Percentiles rank a stretch among this genome's conserved stretches.
Conservation (phyloP, 345 rosid genomes). For the Salix purpurea region DNA sequence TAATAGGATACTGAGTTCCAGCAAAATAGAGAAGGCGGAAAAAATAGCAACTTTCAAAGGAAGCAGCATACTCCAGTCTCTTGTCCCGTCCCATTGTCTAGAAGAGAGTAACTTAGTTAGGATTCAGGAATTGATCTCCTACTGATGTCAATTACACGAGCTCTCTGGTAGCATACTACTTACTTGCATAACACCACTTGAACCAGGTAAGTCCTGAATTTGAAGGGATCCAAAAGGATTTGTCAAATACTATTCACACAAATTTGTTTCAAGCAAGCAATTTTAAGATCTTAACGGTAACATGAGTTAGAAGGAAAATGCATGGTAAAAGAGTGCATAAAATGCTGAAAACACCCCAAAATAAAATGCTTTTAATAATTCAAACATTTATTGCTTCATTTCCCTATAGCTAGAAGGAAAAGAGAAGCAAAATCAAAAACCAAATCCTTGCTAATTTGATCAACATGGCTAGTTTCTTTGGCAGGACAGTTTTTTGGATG, state of each 20-base stretch:
- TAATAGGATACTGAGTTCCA: conserved; percentile 93
- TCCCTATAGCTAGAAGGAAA: not conserved
- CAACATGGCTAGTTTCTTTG: no score
- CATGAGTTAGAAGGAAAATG: not conserved
- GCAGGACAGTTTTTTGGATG: no score
- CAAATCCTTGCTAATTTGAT: no score
- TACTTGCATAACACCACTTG: conserved; percentile 98
- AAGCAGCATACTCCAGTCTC: conserved; percentile 85
- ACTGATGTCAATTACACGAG: not conserved
- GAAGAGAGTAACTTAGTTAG: conserved; percentile 6
- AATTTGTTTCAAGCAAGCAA: not conserved
- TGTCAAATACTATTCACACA: not conserved
- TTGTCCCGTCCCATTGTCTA: conserved; percentile 91
- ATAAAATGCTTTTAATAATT: not conserved
- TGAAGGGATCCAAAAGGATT: conserved; percentile 2
- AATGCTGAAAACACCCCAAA: not conserved
- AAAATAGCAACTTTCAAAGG: conserved; percentile 73
- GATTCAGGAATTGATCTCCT: conserved; percentile 12
- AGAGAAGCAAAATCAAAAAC: not conserved
- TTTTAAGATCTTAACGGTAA: not conserved
- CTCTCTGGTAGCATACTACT: conserved; percentile 31
- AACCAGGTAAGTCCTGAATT: conserved; percentile 76
- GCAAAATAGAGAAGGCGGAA: conserved; percentile 89
- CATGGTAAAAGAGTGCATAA: not conserved
- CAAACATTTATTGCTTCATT: not conserved